phyloP scores from a whole-genome alignment of 768 basidiomycete genomes.

The Hypholoma fasciculare region DNA sequence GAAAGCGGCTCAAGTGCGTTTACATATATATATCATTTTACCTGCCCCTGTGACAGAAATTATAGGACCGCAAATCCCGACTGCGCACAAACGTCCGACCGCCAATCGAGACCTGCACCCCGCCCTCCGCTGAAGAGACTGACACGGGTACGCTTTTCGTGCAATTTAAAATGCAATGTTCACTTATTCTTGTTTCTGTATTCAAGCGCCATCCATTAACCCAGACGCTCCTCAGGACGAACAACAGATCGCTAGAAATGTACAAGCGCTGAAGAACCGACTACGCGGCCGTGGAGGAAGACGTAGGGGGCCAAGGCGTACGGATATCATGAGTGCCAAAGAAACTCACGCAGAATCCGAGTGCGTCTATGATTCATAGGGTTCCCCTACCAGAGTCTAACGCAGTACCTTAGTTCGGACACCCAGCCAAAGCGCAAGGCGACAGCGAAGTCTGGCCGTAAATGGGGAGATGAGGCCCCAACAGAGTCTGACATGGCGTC shows the following conservation, averaged over 20 bases:
- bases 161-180: neutral
- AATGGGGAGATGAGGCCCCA: constrained; percentile 86
- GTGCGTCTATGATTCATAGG: constrained; percentile 36
- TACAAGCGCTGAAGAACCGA: constrained; percentile 85
- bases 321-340: constrained; percentile 50
- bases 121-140: constrained; percentile 57
- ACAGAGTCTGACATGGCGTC: constrained; percentile 90
- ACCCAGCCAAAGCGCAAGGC: constrained; percentile 59
- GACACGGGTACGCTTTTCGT: constrained; percentile 44
- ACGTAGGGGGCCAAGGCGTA: constrained; percentile 52
- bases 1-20: constrained; percentile 64
- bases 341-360: constrained; percentile 71
- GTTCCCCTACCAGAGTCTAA: constrained; percentile 2
- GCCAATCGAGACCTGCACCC: constrained; percentile 39
- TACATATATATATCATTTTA: neutral
- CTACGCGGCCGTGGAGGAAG: constrained; percentile 74
- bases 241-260: constrained; percentile 90
- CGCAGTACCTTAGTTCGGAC: constrained; percentile 49
- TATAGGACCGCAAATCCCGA: constrained; percentile 73
- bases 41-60: neutral
- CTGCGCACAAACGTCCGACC: constrained; percentile 39
- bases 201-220: constrained; percentile 29
- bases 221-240: constrained; percentile 66
- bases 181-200: constrained; percentile 47
- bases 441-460: constrained; percentile 76